Evolutionary conservation across 495 filamentous ascomycete genomes (phyloP).

Genomic region (Penicillium maclennaniae): DNA sequence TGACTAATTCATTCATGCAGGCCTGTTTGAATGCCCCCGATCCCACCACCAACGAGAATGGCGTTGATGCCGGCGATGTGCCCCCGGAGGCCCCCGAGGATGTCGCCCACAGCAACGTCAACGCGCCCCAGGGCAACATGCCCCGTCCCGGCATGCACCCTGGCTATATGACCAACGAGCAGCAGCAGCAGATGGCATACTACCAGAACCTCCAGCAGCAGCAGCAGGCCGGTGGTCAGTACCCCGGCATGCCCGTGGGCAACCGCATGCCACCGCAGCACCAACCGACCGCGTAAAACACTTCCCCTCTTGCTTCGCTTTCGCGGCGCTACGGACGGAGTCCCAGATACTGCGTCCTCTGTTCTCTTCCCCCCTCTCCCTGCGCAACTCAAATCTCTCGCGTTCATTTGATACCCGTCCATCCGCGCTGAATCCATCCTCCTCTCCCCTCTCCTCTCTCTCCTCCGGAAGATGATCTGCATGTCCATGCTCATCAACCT

Average conservation of each 20-base stretch:
- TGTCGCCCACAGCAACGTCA: slow-evolving; percentile 50
- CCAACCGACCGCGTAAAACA: slow-evolving; percentile 44
- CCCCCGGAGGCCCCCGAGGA: slow-evolving; percentile 56
- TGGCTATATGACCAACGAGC: slow-evolving; percentile 53
- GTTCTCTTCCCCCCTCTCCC: slow-evolving; percentile 24
- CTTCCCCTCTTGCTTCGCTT: slow-evolving; percentile 19
- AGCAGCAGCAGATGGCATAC: slow-evolving; percentile 58
- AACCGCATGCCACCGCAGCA: slow-evolving; percentile 54
- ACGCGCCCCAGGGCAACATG: slow-evolving; percentile 50
- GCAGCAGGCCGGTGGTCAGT: slow-evolving; percentile 53
- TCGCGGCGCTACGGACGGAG: slow-evolving; percentile 28
- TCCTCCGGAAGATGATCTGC: neutral
- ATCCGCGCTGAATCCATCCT: slow-evolving; percentile 31
- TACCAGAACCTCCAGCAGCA: slow-evolving; percentile 56
- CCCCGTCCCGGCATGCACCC: slow-evolving; percentile 48
- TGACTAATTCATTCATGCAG: slow-evolving; percentile 39
- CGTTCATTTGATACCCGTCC: slow-evolving; percentile 46
- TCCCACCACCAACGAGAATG: slow-evolving; percentile 85
- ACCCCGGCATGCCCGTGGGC: slow-evolving; percentile 53
- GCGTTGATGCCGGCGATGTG: slow-evolving; percentile 66
- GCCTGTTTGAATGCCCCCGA: slow-evolving; percentile 97
- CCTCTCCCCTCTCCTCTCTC: slow-evolving; percentile 6
- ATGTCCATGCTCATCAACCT: slow-evolving; percentile 1
- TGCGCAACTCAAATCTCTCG: slow-evolving; percentile 24
- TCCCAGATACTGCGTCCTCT: slow-evolving; percentile 44